Evolutionary conservation across 345 rosid genomes (phyloP).

Genomic region (Eucalyptus polyanthemos): DNA sequence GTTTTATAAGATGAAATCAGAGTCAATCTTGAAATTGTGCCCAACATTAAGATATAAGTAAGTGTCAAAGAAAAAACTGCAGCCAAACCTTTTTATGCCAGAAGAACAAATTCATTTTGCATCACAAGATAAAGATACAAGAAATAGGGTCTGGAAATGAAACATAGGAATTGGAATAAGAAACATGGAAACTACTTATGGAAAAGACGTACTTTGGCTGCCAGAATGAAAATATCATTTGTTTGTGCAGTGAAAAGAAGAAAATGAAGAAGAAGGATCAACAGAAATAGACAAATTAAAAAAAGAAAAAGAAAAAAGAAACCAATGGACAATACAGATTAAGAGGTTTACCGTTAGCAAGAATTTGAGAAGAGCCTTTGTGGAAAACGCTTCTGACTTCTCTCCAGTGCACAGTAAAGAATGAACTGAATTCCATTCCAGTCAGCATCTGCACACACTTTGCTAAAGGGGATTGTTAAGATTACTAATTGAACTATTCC

Average conservation of each 20-base stretch:
- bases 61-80: background rate
- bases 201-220: too few species aligned
- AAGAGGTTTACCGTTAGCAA: too few species aligned
- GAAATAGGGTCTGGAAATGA: too few species aligned
- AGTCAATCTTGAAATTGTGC: background rate
- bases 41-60: background rate
- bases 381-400: conserved; percentile 28
- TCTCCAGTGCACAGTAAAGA: conserved; percentile 78
- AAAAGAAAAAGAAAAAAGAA: too few species aligned
- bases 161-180: too few species aligned
- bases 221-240: too few species aligned
- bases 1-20: background rate
- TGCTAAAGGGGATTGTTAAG: conserved; percentile 22
- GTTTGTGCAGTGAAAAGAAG: too few species aligned
- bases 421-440: conserved; percentile 51
- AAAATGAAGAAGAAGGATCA: too few species aligned
- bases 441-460: conserved; percentile 60
- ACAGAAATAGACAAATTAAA: too few species aligned
- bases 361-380: too few species aligned
- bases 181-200: too few species aligned
- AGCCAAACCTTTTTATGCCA: background rate
- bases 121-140: background rate
- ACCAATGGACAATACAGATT: too few species aligned
- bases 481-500: background rate
- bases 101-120: background rate